Conservation (phyloP, 2,329 filamentous ascomycete species). For the Xylaria sp. region DNA sequence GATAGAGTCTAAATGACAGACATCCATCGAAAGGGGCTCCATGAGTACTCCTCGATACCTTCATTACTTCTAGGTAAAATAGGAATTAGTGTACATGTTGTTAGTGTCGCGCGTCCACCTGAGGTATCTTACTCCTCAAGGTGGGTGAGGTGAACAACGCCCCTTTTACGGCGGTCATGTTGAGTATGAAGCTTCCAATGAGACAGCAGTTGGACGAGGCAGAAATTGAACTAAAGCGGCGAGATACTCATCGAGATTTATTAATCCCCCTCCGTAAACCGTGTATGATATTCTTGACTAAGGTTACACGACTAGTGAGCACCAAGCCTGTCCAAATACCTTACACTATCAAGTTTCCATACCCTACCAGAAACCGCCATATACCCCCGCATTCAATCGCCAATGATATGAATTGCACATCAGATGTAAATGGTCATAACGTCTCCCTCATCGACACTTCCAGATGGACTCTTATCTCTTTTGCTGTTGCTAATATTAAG, state of each 20-base stretch:
- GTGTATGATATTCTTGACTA: not conserved
- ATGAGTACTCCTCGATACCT: no score
- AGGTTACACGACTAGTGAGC: conserved; percentile 1
- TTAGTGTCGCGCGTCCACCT: not conserved
- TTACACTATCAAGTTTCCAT: not conserved
- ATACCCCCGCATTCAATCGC: not conserved
- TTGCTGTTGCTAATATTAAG: conserved; percentile 49
- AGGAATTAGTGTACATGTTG: not conserved
- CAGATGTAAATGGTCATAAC: conserved; percentile 28
- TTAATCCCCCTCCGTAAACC: not conserved
- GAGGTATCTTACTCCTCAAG: not conserved
- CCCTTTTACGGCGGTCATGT: not conserved
- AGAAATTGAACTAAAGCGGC: not conserved
- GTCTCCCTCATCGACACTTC: not conserved
- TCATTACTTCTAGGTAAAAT: no score
- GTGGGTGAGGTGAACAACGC: not conserved
- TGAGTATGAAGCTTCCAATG: not conserved
- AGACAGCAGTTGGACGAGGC: not conserved
- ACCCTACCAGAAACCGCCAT: not conserved
- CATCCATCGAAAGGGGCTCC: no score
- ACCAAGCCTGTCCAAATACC: conserved; percentile 14
- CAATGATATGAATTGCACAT: not conserved
- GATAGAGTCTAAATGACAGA: no score
- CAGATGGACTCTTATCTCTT: conserved; percentile 23
- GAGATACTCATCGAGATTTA: not conserved